Percentiles rank a stretch among this genome's conserved stretches.
phyloP scores from a whole-genome alignment of 1,284 basidiomycete species.

The Sphaerobolus stellatus region DNA sequence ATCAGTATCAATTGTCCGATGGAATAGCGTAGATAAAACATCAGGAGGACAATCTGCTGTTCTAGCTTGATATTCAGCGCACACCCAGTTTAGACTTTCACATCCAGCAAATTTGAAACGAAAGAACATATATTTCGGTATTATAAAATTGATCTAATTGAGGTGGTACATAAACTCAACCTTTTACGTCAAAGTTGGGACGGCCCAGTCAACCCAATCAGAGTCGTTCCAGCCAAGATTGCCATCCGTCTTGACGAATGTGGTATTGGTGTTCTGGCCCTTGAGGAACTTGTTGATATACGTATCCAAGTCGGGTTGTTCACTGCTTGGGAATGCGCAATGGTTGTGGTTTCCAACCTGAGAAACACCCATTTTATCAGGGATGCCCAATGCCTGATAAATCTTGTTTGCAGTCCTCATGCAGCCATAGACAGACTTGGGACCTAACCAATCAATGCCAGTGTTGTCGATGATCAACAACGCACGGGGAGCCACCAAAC shows the following conservation, averaged over 20 bases:
- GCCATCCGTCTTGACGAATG: conserved; percentile 45
- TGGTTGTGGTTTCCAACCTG: conserved; percentile 53
- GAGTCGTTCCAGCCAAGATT: conserved; percentile 26
- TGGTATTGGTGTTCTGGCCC: conserved; percentile 43
- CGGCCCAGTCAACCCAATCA: conserved; percentile 50
- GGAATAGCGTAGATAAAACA: too few relatives aligned
- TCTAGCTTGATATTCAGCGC: too few relatives aligned
- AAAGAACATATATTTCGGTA: too few relatives aligned
- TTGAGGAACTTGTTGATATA: conserved; percentile 55
- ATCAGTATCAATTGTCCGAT: too few relatives aligned
- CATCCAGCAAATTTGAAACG: too few relatives aligned
- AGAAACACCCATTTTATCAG: conserved; percentile 47
- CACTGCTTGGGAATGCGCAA: conserved; percentile 44
- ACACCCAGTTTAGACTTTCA: too few relatives aligned
- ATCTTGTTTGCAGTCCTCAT: conserved; percentile 48
- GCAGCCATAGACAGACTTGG: conserved; percentile 46
- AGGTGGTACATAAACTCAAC: too few relatives aligned
- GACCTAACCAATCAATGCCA: conserved; percentile 50
- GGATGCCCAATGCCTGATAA: conserved; percentile 46
- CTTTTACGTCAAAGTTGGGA: conserved; percentile 35
- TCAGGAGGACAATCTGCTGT: too few relatives aligned
- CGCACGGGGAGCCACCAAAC: conserved; percentile 50
- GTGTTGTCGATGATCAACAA: conserved; percentile 53
- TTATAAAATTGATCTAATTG: too few relatives aligned
- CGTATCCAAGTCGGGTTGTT: conserved; percentile 24